These are phyloP conservation scores for Aureobasidium sp. DNA, from an alignment of 2,329 filamentous ascomycete species.

Conservation along the genomic window DNA sequence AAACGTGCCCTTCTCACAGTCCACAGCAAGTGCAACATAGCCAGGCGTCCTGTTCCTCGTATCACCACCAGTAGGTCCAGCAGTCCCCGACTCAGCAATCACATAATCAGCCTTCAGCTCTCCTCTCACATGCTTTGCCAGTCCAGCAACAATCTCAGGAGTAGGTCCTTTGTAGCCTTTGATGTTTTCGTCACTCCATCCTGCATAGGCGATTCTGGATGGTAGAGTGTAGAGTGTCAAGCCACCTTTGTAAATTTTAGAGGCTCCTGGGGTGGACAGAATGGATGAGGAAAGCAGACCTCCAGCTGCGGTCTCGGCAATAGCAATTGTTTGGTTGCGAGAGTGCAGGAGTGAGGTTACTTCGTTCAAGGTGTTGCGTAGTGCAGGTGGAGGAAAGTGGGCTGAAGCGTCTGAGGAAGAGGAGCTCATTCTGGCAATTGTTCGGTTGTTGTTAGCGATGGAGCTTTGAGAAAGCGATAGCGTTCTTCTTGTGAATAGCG, in stretches of 20 bases:
- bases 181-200: conserved; percentile 52
- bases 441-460: background rate
- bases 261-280: conserved; percentile 53
- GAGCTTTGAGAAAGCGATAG: background rate
- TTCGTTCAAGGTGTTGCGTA: conserved; percentile 42
- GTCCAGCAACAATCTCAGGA: conserved; percentile 47
- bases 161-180: conserved; percentile 53
- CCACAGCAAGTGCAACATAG: conserved; percentile 58
- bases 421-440: conserved; percentile 2
- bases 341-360: conserved; percentile 48
- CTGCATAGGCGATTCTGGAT: conserved; percentile 51
- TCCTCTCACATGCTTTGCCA: conserved; percentile 52
- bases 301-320: conserved; percentile 59
- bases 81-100: conserved; percentile 55
- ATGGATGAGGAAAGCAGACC: conserved; percentile 55
- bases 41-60: conserved; percentile 54
- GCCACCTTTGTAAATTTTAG: conserved; percentile 54
- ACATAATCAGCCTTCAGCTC: conserved; percentile 52
- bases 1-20: conserved; percentile 44
- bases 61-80: conserved; percentile 54
- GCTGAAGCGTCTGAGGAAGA: conserved; percentile 9
- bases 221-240: conserved; percentile 56
- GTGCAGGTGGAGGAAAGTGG: conserved; percentile 35
- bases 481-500: background rate
- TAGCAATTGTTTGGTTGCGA: conserved; percentile 50